These are phyloP conservation scores for Lactarius pseudohatsudake DNA, from an alignment of 768 basidiomycete genomes.

Conservation along the genomic window DNA sequence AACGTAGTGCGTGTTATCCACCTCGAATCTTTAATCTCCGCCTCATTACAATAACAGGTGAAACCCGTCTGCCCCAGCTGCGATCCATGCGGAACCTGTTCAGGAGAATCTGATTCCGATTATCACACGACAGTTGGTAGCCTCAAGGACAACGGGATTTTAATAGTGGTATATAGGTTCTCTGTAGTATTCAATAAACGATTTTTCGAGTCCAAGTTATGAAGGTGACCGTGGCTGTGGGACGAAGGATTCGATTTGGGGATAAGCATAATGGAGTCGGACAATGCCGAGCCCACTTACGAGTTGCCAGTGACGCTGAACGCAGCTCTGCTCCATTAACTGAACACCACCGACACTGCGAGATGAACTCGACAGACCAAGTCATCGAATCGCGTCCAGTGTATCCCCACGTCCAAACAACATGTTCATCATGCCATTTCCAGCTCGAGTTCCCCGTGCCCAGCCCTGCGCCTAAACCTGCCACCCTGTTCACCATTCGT, in stretches of 20 bases:
- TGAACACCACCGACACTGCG: slow-evolving; percentile 1
- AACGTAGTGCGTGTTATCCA: neutral
- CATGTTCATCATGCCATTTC: slow-evolving; percentile 55
- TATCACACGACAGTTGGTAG: neutral
- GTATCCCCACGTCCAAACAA: slow-evolving; percentile 64
- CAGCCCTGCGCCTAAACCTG: slow-evolving; percentile 50
- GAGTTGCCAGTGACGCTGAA: neutral
- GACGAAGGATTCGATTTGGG: neutral
- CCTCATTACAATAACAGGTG: neutral
- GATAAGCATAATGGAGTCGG: neutral
- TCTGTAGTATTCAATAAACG: neutral
- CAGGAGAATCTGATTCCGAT: neutral
- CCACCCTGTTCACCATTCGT: slow-evolving; percentile 61
- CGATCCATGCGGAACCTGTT: slow-evolving; percentile 1
- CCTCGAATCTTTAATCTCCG: neutral
- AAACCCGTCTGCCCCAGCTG: neutral
- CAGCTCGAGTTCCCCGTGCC: slow-evolving; percentile 71
- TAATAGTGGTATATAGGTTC: neutral
- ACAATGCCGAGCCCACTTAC: neutral
- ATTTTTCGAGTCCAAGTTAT: neutral
- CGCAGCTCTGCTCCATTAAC: neutral
- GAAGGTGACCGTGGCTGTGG: neutral
- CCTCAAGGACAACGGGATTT: neutral
- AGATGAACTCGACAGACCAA: slow-evolving; percentile 48
- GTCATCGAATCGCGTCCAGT: slow-evolving; percentile 63